A percentile compares a stretch with the other conserved stretches of the same genome.
phyloP scores from a whole-genome alignment of 2,329 filamentous ascomycete genomes.

The Monilinia aucupariae region DNA sequence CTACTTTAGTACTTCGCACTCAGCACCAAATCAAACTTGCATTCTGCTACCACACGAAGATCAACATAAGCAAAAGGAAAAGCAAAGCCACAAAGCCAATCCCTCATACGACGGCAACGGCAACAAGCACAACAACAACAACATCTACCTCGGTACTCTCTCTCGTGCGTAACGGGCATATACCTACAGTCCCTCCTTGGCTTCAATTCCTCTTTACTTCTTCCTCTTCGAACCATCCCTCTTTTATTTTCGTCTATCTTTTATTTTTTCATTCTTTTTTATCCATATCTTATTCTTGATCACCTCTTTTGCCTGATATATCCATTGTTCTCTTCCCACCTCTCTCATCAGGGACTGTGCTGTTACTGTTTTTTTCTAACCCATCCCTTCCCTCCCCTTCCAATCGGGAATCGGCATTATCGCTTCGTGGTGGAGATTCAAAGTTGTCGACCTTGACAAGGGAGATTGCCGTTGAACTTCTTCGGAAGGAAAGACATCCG shows the following conservation, averaged over 20 bases:
- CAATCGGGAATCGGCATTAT: constrained; percentile 19
- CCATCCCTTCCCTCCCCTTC: neutral
- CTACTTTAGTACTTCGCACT: no score
- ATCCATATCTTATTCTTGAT: no score
- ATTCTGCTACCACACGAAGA: no score
- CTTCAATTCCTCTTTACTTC: no score
- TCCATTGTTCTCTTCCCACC: neutral
- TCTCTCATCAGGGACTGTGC: constrained; percentile 6
- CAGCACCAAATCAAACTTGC: no score
- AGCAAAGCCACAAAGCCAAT: no score
- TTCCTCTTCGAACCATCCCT: no score
- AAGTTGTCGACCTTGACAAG: constrained; percentile 16
- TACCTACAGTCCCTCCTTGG: no score
- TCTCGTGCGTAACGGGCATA: no score
- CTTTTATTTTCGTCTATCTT: no score
- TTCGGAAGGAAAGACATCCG: constrained; percentile 11
- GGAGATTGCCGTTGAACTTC: constrained; percentile 10
- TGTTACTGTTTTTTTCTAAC: neutral
- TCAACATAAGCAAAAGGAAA: neutral
- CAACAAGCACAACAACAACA: no score
- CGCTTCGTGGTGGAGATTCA: constrained; percentile 16
- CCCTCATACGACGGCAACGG: neutral
- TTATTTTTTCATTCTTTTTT: no score
- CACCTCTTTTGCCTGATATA: neutral
- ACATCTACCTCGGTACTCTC: neutral